These are phyloP conservation scores for Mortierella antarctica DNA, from an alignment of 192 early-diverging fungal genomes.

Conservation along the genomic window DNA sequence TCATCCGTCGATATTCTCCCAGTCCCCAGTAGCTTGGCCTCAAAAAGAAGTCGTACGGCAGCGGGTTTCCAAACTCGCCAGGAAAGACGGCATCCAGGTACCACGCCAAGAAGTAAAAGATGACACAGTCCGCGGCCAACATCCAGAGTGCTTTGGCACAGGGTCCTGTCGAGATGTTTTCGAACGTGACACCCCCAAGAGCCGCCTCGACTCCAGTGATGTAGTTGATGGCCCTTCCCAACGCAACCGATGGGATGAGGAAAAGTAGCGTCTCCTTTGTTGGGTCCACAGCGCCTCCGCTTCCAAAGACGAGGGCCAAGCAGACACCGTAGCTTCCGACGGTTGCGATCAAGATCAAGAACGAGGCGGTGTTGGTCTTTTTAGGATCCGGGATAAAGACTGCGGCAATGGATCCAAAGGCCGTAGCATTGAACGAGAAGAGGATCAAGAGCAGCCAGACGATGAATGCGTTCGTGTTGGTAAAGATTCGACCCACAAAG, in stretches of 20 bases:
- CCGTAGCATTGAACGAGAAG: slow-evolving; percentile 48
- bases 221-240: slow-evolving; percentile 51
- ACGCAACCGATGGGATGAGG: slow-evolving; percentile 43
- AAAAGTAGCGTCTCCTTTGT: slow-evolving; percentile 39
- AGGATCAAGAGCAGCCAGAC: slow-evolving; percentile 46
- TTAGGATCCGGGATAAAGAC: slow-evolving; percentile 50
- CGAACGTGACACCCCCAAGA: slow-evolving; percentile 43
- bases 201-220: slow-evolving; percentile 45
- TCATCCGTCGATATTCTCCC: slow-evolving; percentile 20
- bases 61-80: slow-evolving; percentile 36
- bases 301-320: slow-evolving; percentile 38
- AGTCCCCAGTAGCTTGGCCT: slow-evolving; percentile 54
- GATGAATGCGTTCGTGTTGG: slow-evolving; percentile 34
- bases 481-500: slow-evolving; percentile 47
- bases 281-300: neutral
- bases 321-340: slow-evolving; percentile 37
- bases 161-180: slow-evolving; percentile 27
- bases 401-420: slow-evolving; percentile 38
- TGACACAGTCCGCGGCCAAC: slow-evolving; percentile 43
- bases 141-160: slow-evolving; percentile 43
- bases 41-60: slow-evolving; percentile 56
- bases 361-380: slow-evolving; percentile 30
- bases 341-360: slow-evolving; percentile 28
- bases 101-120: slow-evolving; percentile 60
- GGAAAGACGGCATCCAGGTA: slow-evolving; percentile 61